Conservation (phyloP, 1,139 yeast species). For the Candida tetrigidarum region DNA sequence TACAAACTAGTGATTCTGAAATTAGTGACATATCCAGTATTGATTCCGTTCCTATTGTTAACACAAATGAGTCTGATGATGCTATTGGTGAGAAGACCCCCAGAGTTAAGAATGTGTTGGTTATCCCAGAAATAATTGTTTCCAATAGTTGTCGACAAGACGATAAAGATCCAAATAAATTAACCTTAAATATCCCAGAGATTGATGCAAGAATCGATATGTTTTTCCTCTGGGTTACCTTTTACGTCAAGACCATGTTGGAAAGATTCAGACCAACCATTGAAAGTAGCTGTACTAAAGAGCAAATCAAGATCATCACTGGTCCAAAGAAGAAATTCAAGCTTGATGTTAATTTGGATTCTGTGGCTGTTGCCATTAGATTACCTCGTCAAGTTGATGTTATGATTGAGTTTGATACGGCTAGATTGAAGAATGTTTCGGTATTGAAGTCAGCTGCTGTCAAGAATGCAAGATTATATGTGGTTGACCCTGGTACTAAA, state of each 20-base stretch:
- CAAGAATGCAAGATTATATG: slow-evolving; percentile 50
- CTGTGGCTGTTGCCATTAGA: slow-evolving; percentile 48
- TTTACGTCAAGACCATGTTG: slow-evolving; percentile 44
- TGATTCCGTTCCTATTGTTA: slow-evolving; percentile 28
- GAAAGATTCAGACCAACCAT: slow-evolving; percentile 41
- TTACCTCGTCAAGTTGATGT: slow-evolving; percentile 56
- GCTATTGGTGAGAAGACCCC: slow-evolving; percentile 24
- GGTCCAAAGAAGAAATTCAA: slow-evolving; percentile 28
- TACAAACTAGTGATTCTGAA: slow-evolving; percentile 26
- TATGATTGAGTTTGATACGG: slow-evolving; percentile 52
- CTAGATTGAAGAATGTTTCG: slow-evolving; percentile 34
- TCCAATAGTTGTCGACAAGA: slow-evolving; percentile 27
- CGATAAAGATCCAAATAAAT: slow-evolving; percentile 29
- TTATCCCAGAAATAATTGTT: slow-evolving; percentile 30
- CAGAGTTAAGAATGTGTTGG: slow-evolving; percentile 40
- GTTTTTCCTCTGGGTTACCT: slow-evolving; percentile 47
- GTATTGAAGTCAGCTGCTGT: slow-evolving; percentile 34
- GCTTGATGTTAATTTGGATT: slow-evolving; percentile 40
- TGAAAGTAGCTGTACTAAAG: slow-evolving; percentile 30
- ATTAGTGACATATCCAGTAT: slow-evolving; percentile 42
- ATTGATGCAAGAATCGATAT: slow-evolving; percentile 45
- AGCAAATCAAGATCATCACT: slow-evolving; percentile 28
- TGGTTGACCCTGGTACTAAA: slow-evolving; percentile 57
- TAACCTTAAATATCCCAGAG: slow-evolving; percentile 37
- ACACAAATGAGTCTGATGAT: slow-evolving; percentile 11